These are phyloP conservation scores for Diaporthe sp. DNA, from an alignment of 2,329 filamentous ascomycete genomes.

Conservation along the genomic window DNA sequence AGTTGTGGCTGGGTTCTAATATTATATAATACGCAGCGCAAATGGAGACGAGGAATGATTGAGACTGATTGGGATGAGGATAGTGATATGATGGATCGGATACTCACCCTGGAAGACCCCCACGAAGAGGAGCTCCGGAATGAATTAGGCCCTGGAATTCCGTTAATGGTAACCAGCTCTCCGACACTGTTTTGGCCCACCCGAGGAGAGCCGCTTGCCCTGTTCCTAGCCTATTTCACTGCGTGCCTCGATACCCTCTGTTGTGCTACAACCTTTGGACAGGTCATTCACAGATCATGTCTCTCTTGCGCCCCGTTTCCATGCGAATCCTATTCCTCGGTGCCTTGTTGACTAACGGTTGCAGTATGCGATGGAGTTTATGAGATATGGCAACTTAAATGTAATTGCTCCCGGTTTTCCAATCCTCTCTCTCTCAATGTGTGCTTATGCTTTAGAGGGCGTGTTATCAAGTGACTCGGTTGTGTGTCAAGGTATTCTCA, in stretches of 20 bases:
- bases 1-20: not conserved
- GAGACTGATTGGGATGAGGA: not conserved
- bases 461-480: not conserved
- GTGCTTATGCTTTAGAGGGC: not conserved
- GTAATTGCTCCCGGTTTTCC: not conserved
- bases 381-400: conserved; percentile 31
- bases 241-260: not conserved
- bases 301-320: not conserved
- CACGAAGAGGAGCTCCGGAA: not conserved
- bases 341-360: not conserved
- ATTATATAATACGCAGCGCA: not conserved
- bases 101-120: not conserved
- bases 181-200: not conserved
- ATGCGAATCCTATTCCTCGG: not conserved
- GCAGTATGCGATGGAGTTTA: conserved; percentile 31
- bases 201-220: not conserved
- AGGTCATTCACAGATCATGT: not conserved
- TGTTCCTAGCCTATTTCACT: not conserved
- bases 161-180: not conserved
- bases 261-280: not conserved
- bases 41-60: conserved; percentile 1
- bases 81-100: not conserved
- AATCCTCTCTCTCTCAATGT: accelerated
- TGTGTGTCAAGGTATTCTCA: not conserved
- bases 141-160: not conserved